Percentiles rank a stretch among this genome's conserved stretches.
Evolutionary conservation across 306 rosid genomes (phyloP).

Genomic region (Vigna mungo): DNA sequence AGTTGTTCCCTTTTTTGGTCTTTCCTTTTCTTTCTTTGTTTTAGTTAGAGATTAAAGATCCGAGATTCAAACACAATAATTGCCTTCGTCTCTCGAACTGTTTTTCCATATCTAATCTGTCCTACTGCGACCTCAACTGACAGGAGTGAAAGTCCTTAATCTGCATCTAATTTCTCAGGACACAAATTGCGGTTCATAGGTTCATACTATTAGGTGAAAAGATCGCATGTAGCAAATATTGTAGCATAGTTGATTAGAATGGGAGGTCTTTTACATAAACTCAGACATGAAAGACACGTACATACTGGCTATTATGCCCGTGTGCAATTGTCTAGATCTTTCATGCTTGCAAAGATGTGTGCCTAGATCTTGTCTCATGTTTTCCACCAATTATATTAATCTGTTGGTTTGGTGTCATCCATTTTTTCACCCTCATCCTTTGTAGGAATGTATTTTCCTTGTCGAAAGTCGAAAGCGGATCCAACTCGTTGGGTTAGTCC

Average conservation of each 20-base stretch:
- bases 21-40: neutral
- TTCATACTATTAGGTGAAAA: neutral
- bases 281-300: neutral
- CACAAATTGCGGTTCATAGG: neutral
- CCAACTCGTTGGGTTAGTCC: neutral
- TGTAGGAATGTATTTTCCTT: neutral
- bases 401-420: constrained; percentile 4
- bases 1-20: neutral
- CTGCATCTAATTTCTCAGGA: constrained; percentile 14
- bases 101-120: neutral
- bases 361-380: neutral
- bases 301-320: constrained; percentile 6
- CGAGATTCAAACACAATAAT: neutral
- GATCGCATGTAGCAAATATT: neutral
- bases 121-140: neutral
- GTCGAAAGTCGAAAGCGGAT: neutral
- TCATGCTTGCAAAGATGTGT: neutral
- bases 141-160: neutral
- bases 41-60: constrained; percentile 8
- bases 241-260: constrained; percentile 4
- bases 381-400: neutral
- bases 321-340: neutral
- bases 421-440: neutral
- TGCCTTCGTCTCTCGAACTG: neutral
- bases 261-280: neutral